Evolutionary conservation across 805 yeast species (phyloP), one percentile per base, ranked within the genome.

Genomic region (Torulaspora quercuum): DNA sequence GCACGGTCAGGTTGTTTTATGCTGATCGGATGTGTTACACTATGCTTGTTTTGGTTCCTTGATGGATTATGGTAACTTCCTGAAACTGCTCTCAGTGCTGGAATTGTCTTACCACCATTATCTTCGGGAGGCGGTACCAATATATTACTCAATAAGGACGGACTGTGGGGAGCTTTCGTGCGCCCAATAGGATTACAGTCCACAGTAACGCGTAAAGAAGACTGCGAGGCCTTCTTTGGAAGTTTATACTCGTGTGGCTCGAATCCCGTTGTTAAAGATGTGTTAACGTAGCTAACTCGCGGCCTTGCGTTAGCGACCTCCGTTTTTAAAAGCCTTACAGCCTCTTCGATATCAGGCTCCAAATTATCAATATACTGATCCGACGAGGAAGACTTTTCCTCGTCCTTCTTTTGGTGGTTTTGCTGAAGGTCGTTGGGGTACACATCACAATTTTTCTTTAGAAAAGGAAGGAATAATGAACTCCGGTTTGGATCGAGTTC

Each of bases 281-380:
- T 11, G 33, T 37, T 7, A 33, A 15, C 24, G 19, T 36, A 37
- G 9, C 34, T 44, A 6, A 37, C 30, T 14, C 25, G 31, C 15
- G 46, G 42, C 8, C 29, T 32, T 3, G 24, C 20, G 1, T 21
- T 16, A 2, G 32, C 28, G 29, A 44, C 50, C 24, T 54, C 57
- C 14, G 38, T 36, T 34, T 42, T 51, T 18, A 55, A 38, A 4
- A 47, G 31, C 23, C 44, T 36, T 1, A 52, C 58, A 5, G 61
- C 61, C 23, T 54, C 52, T 20, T 52, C 59, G 13, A 56, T 45
- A 21, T 45, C 44, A 7, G 57, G 55, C 18, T 46, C 55, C 10
- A 42, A 25, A 5, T 48, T 39, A 6, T 41, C 42, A 12, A 42
- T 38, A 28, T 44, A 39, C 9, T 29, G 29, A 8, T 18, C 28